phyloP scores from a whole-genome alignment of 2,329 filamentous ascomycete genomes.

The Claviceps sp. region DNA sequence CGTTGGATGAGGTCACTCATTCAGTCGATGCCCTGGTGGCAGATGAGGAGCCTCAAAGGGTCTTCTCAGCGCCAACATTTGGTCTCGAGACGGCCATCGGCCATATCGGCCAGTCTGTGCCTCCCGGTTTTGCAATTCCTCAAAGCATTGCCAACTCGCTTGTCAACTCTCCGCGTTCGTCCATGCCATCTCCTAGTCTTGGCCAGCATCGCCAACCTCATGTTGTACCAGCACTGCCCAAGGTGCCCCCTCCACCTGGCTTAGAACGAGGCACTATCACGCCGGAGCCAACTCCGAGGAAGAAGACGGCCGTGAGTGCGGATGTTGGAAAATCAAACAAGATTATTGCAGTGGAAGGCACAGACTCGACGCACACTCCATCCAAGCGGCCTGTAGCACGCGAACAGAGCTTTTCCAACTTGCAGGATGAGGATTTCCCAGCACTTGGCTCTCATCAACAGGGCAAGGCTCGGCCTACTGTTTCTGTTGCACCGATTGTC shows the following conservation, averaged over 20 bases:
- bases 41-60: slow-evolving; percentile 29
- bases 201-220: slow-evolving; percentile 10
- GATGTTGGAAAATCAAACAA: slow-evolving; percentile 32
- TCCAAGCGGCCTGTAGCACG: slow-evolving; percentile 20
- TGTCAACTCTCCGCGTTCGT: slow-evolving; percentile 3
- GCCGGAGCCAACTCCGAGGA: slow-evolving; percentile 21
- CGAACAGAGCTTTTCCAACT: slow-evolving; percentile 11
- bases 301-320: slow-evolving; percentile 12
- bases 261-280: slow-evolving; percentile 16
- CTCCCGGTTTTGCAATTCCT: slow-evolving; percentile 18
- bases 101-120: slow-evolving; percentile 13
- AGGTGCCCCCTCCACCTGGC: slow-evolving; percentile 12
- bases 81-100: slow-evolving; percentile 6
- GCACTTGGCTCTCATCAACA: slow-evolving; percentile 36
- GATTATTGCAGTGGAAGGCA: slow-evolving; percentile 29
- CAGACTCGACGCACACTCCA: slow-evolving; percentile 32
- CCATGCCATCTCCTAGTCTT: slow-evolving; percentile 11
- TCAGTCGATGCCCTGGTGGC: slow-evolving; percentile 59
- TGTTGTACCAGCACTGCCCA: slow-evolving; percentile 15
- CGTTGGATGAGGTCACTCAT: slow-evolving; percentile 45
- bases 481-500: slow-evolving; percentile 21
- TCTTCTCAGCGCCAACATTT: slow-evolving; percentile 5
- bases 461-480: slow-evolving; percentile 18
- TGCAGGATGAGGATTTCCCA: slow-evolving; percentile 52
- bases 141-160: slow-evolving; percentile 3